A percentile compares a stretch with the other conserved stretches of the same genome.
Conservation (phyloP, 163 green algal genomes). For the Scenedesmus sp. region DNA sequence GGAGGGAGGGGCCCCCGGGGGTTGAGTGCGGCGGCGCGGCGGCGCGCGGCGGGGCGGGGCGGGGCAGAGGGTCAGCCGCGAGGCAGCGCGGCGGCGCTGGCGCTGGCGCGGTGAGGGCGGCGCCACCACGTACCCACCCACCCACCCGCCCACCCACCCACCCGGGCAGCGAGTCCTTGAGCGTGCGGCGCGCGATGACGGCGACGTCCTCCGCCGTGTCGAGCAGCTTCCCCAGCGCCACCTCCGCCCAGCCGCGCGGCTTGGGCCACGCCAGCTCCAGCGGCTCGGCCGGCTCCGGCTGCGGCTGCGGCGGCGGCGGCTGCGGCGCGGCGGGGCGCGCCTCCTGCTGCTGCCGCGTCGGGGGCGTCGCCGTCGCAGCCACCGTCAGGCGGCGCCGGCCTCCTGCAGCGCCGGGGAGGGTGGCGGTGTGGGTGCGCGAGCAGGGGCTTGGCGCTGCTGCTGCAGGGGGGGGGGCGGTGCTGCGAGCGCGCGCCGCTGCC, state of each 20-base stretch:
- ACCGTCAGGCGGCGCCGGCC: conserved; percentile 2
- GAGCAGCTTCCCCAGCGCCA: conserved; percentile 47
- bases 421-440: too few species aligned
- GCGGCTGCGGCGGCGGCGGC: neutral
- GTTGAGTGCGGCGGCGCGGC: neutral
- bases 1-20: neutral
- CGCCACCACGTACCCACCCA: too few species aligned
- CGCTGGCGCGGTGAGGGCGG: too few species aligned
- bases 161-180: neutral
- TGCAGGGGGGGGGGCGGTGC: too few species aligned
- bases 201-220: conserved; percentile 48
- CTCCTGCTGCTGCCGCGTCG: neutral
- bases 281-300: neutral
- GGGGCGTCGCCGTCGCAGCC: neutral
- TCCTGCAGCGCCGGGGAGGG: too few species aligned
- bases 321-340: neutral
- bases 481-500: too few species aligned
- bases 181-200: conserved; percentile 39
- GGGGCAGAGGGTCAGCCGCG: neutral
- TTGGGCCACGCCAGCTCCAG: conserved; percentile 36
- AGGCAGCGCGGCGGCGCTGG: too few species aligned
- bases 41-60: neutral
- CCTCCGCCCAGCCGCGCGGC: conserved; percentile 20
- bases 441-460: too few species aligned
- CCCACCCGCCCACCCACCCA: neutral